Evolutionary conservation across 2,329 filamentous ascomycete species (phyloP), one percentile per base, ranked within the genome.

Genomic region (Nothophaeocryptopus gaeumannii): DNA sequence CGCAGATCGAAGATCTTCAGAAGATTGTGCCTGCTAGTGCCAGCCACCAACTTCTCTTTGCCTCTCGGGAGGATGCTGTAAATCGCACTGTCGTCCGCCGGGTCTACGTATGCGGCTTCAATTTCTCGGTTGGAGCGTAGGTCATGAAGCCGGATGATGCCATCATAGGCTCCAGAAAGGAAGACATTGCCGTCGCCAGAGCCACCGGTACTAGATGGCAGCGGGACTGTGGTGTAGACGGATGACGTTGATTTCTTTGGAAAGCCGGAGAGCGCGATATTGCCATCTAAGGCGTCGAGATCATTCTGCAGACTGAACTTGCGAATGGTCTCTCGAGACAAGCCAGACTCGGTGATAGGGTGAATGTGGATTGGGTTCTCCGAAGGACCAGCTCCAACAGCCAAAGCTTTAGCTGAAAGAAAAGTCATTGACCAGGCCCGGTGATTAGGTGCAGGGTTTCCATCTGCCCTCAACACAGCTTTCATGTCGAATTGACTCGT

Each of bases 1-100:
- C 82, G 79, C 37, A 85, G 62, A 58, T 86, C 82, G 56, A 83
- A 85, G 4, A 84, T 69, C 58, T 84, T 84, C 38, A 85, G 67
- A 43, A 83, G 71, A 38, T 74, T 77, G 63, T 84, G 78, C 41
- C 77, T 73, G 2, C 77, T 76, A 1, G 76, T 75, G 16, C 82
- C 82, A 9, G 76, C 78, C 8, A 84, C 62, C 47, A 85, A 75
- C 2, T 75, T 72, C 56, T 84, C 77, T 14, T 75, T 73, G 2
- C 79, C 79, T 43, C 83, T 75, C 0, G 77, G 68, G 1, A 79
- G 73, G 12, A 85, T 71, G 14, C 79, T 79, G 60, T 84, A 84
- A 5, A 84, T 74, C 0, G 80, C 72, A 13, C 78, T 78, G 53
- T 78, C 72, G 56, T 85, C 81, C 2, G 79, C 78, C 1, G 74